A percentile compares a stretch with the other conserved stretches of the same genome.
phyloP scores from a whole-genome alignment of 306 rosid genomes.

The Rosa persica region DNA sequence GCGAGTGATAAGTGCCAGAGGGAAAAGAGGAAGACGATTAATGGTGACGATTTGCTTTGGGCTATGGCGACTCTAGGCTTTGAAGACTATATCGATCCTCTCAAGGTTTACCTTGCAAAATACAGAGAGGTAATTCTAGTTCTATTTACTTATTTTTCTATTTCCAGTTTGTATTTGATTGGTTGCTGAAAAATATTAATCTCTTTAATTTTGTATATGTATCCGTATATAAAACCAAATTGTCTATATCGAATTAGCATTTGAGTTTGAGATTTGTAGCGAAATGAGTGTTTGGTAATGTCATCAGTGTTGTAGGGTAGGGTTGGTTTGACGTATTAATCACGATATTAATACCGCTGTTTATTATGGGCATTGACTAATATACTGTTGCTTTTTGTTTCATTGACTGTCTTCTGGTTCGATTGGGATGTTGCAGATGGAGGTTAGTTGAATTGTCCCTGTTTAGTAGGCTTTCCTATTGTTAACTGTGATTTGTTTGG shows the following conservation, averaged over 20 bases:
- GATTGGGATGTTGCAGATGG: conserved; percentile 64
- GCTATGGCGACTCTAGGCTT: conserved; percentile 95
- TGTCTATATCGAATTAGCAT: neutral
- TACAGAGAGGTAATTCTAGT: conserved; percentile 69
- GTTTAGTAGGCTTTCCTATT: neutral
- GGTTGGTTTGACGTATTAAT: neutral
- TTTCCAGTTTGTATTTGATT: neutral
- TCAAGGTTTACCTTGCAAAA: conserved; percentile 74
- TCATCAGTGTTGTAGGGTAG: conserved; percentile 10
- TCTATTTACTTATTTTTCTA: neutral
- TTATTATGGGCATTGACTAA: conserved; percentile 34
- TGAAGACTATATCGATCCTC: conserved; percentile 92
- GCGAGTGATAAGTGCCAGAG: conserved; percentile 99
- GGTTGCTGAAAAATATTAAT: neutral
- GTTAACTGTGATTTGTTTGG: neutral
- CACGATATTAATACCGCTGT: neutral
- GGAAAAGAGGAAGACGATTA: conserved; percentile 94
- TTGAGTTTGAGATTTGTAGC: neutral
- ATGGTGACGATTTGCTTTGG: conserved; percentile 98
- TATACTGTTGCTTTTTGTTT: conserved; percentile 27
- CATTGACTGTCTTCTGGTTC: conserved; percentile 27
- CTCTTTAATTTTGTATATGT: neutral
- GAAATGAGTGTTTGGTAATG: neutral
- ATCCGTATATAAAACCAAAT: too few relatives aligned
- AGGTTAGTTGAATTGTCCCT: conserved; percentile 54